A percentile compares a stretch with the other conserved stretches of the same genome.
Evolutionary conservation across 306 rosid genomes (phyloP).

Genomic region (Dryas drummondii): DNA sequence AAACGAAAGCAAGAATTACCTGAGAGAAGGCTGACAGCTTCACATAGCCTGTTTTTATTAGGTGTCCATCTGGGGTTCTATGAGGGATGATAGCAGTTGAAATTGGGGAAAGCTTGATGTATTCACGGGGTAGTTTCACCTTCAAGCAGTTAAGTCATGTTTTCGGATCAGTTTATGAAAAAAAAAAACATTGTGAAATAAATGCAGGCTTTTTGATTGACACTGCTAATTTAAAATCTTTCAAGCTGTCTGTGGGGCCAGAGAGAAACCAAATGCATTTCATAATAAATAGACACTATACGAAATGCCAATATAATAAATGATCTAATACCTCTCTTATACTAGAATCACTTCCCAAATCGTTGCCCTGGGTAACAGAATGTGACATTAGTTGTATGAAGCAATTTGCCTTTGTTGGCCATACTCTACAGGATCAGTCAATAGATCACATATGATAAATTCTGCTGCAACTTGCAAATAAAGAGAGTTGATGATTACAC

Average conservation of each 20-base stretch:
- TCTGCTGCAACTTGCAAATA: constrained; percentile 6
- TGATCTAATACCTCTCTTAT: constrained; percentile 62
- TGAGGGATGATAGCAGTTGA: constrained; percentile 81
- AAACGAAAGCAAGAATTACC: constrained; percentile 37
- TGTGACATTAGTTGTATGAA: constrained; percentile 28
- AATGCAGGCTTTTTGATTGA: constrained; percentile 8
- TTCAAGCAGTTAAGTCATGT: constrained; percentile 35
- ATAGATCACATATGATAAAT: constrained; percentile 4
- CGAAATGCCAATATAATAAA: neutral
- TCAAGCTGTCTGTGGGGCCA: neutral
- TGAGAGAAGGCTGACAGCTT: constrained; percentile 84
- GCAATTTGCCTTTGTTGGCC: neutral
- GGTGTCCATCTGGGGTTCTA: constrained; percentile 61
- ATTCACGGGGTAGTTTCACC: constrained; percentile 84
- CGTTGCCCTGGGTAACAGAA: constrained; percentile 52
- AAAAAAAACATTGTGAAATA: constrained; percentile 1
- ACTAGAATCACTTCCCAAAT: constrained; percentile 33
- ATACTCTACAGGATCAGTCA: constrained; percentile 6
- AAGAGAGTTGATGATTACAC: constrained; percentile 33
- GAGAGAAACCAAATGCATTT: neutral
- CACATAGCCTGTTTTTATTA: constrained; percentile 82
- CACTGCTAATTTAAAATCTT: constrained; percentile 6
- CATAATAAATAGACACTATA: constrained; percentile 6
- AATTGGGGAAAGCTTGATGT: constrained; percentile 83
- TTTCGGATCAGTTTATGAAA: constrained; percentile 11